Conservation (phyloP, 257 asterid species). For the Solanum medicagineum region DNA sequence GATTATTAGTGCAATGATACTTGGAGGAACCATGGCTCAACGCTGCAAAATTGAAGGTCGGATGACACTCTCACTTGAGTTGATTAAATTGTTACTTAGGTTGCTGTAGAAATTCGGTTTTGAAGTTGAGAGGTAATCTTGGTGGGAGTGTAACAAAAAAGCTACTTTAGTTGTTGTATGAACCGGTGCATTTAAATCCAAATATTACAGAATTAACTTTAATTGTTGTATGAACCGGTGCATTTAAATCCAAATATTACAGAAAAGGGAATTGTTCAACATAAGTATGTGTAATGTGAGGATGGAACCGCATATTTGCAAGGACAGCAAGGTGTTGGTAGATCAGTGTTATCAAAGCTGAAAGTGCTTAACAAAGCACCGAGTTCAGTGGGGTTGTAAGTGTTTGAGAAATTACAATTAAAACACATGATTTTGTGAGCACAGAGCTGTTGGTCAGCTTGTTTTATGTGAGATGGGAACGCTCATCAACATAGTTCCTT, state of each 20-base stretch:
- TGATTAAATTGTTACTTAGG: background rate
- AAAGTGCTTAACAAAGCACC: background rate
- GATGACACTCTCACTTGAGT: background rate
- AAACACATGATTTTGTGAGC: background rate
- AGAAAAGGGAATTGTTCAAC: background rate
- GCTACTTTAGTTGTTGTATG: background rate
- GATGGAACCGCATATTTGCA: background rate
- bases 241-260: background rate
- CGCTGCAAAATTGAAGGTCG: slow-evolving; percentile 95
- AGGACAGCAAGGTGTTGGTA: background rate
- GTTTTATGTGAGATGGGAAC: background rate
- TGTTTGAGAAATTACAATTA: background rate
- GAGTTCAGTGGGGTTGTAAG: background rate
- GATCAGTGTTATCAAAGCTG: background rate
- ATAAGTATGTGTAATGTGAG: background rate
- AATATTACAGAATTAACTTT: background rate
- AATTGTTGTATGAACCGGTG: background rate
- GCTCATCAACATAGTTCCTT: background rate
- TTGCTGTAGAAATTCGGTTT: background rate
- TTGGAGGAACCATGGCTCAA: slow-evolving; percentile 95
- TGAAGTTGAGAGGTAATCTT: background rate
- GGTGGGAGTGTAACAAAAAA: background rate
- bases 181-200: background rate
- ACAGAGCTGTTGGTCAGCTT: background rate
- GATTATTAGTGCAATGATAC: slow-evolving; percentile 99